Base-by-base conservation (phyloP, 2,329 filamentous ascomycete species). In the Fusarium xylarioides region DNA sequence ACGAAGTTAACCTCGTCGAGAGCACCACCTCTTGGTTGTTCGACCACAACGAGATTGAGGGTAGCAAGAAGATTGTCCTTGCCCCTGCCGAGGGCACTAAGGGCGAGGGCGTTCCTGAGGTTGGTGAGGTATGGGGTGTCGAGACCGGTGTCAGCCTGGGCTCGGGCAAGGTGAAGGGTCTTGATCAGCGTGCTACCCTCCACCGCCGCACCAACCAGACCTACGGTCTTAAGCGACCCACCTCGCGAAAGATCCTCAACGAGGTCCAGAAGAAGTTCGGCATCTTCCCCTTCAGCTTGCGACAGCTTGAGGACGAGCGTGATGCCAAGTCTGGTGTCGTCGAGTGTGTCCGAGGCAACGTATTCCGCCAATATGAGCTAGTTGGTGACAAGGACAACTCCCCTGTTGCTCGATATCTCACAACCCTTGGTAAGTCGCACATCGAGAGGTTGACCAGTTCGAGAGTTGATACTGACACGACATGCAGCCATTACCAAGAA, bases 21-120 rank as follows among this genome's bases (percentile, higher is more conserved):
- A 97, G 95, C 88, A 99, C 96, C 73, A 99, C 96, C 47, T 97
- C 94, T 80, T 99, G 96, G 95, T 85, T 94, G 69, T 98, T 99
- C 82, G 95, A 94, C 81, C 93, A 93, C 82, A 97, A 98, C 84
- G 96, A 99, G 84, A 98, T 99, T 74, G 96, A 99, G 87, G 93
- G 93, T 79, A 82, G 92, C 88, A 98, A 98, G 91, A 98, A 98
- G 91, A 97, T 99, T 80, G 96, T 99, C 76, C 87, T 99, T 65
- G 89, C 94, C 30, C 93, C 95, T 38, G 90, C 91, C 57, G 95
- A 98, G 79, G 94, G 94, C 74, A 91, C 93, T 81, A 97, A 95
- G 86, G 95, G 95, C 64, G 96, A 99, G 70, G 96, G 96, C 80
- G 84, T 91, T 65, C 93, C 96, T 65, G 95, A 97, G 80, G 86